Evolutionary conservation across 2,329 filamentous ascomycete genomes (phyloP), one percentile per base, ranked within the genome.

Genomic region (Fusarium illudens): DNA sequence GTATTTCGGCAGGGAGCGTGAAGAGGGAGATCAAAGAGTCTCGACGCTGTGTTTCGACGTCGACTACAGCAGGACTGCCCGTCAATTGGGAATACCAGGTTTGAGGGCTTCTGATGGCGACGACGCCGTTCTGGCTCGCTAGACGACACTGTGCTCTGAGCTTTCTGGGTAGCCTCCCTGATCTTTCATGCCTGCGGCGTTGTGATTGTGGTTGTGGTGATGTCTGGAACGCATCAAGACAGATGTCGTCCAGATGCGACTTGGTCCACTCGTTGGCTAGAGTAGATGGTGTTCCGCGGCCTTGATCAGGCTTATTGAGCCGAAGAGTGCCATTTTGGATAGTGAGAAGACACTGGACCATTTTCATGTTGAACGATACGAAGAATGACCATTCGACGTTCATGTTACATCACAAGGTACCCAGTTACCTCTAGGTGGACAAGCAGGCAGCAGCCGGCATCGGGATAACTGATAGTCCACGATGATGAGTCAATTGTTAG

Each of bases 1-100:
- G 50, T 5, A 65, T 46, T 4, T 70, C 67, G 2, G 19, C 15
- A 5, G 67, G 64, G 0, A 70, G 19, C 3, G 19, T 3, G 13
- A 68, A 9, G 8, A 70, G 4, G 9, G 15, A 39, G 25, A 22
- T 27, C 15, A 3, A 4, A 4, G 4, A 29, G 11, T 46, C n/a
- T 10, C 7, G 22, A 12, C 17, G 4, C 10, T 27, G 6, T 10
- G 42, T 15, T 17, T 12, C 15, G 22, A 27, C 22, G 3, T 46
- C 15, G 22, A 27, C n/a, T 12, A 10, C 4, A 5, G n/a, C 22
- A 17, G 22, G 42, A 17, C 27, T 46, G 10, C 22, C 22, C 25
- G 42, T 29, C 22, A 46, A 17, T 10, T 12, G 42, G 27, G 22
- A 27, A 46, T 46, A 46, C 42, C 42, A 46, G n/a, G 3, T 46